Evolutionary conservation across 1,139 yeast species (phyloP).

Genomic region (Nadsonia commutata): DNA sequence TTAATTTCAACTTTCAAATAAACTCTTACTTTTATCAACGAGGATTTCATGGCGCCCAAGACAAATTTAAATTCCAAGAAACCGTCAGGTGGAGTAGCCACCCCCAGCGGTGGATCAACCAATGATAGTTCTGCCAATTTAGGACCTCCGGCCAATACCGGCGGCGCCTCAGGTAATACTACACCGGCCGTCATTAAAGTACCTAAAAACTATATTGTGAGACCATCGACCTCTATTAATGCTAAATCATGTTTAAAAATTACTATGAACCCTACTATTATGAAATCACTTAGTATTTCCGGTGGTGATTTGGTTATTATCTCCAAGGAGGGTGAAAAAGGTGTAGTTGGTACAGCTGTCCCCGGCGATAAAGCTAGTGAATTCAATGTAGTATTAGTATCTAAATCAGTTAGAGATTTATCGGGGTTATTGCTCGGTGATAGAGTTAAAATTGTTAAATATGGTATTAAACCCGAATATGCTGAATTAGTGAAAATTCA

Average conservation of each 20-base stretch:
- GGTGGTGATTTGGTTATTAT: conserved; percentile 9
- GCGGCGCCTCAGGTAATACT: conserved; percentile 2
- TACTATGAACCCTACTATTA: conserved; percentile 7
- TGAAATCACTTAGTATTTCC: conserved; percentile 7
- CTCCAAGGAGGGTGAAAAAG: conserved; percentile 21
- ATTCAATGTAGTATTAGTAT: conserved; percentile 40
- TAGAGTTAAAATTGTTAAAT: conserved; percentile 37
- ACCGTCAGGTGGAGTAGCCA: background rate
- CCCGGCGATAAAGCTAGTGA: conserved; percentile 8
- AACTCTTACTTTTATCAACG: background rate
- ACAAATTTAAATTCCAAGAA: background rate
- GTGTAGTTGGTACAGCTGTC: conserved; percentile 18
- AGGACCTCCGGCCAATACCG: background rate
- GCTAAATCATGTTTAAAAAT: conserved; percentile 7
- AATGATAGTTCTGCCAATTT: background rate
- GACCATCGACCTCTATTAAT: conserved; percentile 4
- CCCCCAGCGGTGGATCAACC: background rate
- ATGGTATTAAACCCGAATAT: conserved; percentile 35
- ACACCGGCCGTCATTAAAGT: conserved; percentile 5
- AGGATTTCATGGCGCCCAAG: background rate
- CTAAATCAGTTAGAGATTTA: conserved; percentile 34
- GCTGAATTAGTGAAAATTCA: conserved; percentile 27
- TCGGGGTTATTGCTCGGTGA: conserved; percentile 62
- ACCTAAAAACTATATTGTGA: conserved; percentile 5
- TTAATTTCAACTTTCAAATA: background rate